Evolutionary conservation across 805 yeast species (phyloP).

Genomic region (Nakazawaea sp.): DNA sequence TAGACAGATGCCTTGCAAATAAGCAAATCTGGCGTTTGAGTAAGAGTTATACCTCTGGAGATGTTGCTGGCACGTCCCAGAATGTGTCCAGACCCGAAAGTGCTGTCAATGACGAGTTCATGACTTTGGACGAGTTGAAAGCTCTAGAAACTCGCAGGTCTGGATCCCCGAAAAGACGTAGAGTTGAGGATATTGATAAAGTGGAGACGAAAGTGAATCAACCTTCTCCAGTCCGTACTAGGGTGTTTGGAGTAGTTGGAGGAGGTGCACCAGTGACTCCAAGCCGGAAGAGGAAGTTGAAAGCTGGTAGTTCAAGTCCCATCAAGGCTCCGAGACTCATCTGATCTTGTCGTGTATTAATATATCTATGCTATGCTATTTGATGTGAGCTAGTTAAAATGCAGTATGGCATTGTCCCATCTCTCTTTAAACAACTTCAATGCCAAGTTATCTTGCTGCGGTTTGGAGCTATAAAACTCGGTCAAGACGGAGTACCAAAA

Average conservation of each 20-base stretch:
- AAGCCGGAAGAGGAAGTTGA: slow-evolving; percentile 7
- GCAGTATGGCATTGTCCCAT: slow-evolving; percentile 23
- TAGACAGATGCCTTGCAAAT: background rate
- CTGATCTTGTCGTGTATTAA: background rate
- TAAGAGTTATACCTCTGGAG: background rate
- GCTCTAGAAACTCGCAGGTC: background rate
- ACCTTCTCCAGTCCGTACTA: background rate
- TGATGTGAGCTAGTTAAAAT: no score
- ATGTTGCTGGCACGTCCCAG: background rate
- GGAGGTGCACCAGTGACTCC: background rate
- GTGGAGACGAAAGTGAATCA: background rate
- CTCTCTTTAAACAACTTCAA: slow-evolving; percentile 24
- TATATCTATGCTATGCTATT: no score
- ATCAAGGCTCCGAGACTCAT: slow-evolving; percentile 8
- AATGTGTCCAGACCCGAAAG: background rate
- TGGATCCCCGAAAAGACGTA: background rate
- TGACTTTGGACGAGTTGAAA: background rate
- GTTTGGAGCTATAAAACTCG: slow-evolving; percentile 33
- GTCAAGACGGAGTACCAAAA: slow-evolving; percentile 47
- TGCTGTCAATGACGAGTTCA: background rate
- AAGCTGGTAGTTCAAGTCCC: slow-evolving; percentile 8
- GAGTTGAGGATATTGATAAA: no score
- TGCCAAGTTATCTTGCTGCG: slow-evolving; percentile 21
- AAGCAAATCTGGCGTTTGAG: background rate
- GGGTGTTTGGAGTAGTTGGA: slow-evolving; percentile 6